phyloP scores from a whole-genome alignment of 306 rosid genomes.

The Dalbergia oliveri region DNA sequence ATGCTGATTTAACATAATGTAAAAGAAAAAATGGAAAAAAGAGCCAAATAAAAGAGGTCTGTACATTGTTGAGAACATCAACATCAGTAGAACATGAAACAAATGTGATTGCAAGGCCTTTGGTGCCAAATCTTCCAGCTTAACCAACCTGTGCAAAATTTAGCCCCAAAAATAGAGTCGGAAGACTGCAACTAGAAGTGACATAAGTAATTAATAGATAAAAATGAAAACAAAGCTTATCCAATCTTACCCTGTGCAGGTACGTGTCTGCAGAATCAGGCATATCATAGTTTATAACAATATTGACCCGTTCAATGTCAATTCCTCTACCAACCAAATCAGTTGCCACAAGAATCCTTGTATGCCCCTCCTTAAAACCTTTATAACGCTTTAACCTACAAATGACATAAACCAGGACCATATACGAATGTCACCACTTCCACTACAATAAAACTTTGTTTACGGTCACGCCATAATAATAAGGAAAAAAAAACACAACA shows the following conservation, averaged over 20 bases:
- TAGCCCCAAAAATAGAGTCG: background rate
- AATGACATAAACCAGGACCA: background rate
- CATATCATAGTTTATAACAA: conserved; percentile 98
- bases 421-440: too few relatives aligned
- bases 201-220: background rate
- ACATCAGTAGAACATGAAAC: conserved; percentile 91
- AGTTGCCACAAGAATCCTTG: conserved; percentile 96
- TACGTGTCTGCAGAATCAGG: conserved; percentile 99
- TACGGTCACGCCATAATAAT: too few relatives aligned
- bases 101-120: conserved; percentile 98
- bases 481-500: too few relatives aligned
- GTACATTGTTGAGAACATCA: conserved; percentile 94
- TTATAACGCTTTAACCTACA: conserved; percentile 83
- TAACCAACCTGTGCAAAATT: conserved; percentile 77
- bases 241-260: conserved; percentile 82
- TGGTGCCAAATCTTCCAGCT: conserved; percentile 99
- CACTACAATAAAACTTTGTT: too few relatives aligned
- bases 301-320: conserved; percentile 97
- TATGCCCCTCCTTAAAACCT: conserved; percentile 97
- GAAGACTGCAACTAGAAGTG: background rate
- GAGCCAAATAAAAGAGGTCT: too few relatives aligned
- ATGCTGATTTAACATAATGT: too few relatives aligned
- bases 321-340: conserved; percentile 99
- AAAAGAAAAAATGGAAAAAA: too few relatives aligned
- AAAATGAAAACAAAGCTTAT: background rate